Base-by-base conservation (phyloP, 1,284 basidiomycete species). In the Exobasidium cylindrosporum region DNA sequence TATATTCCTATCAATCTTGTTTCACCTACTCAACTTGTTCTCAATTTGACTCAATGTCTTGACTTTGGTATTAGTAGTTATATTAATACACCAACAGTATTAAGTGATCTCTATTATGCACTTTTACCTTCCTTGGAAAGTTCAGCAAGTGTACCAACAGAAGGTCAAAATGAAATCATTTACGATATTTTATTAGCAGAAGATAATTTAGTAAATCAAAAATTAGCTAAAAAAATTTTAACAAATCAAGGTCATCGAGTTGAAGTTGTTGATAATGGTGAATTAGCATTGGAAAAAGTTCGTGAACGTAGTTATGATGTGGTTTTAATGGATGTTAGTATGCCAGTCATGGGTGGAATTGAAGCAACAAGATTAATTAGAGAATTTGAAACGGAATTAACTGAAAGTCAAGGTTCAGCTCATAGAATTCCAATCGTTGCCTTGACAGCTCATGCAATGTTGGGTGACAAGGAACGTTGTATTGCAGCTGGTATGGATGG, bases 1-100 rank as follows among this genome's bases (percentile, higher is more conserved):
- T 97, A 97, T 79, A 96, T 98, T 67, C 96, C 96, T 1, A 90
- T 97, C 68, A 93, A 97, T 17, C 85, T 99, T n/a, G 85, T 98
- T 45, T 88, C 91, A 6, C 76, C 76, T 0, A 62, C 67, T 75
- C 61, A 58, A 78, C 76, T 67, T 74, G 82, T 71, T 23, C 67
- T 79, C 49, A 78, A 77, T 61, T 60, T 79, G 14, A 79, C 77
- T 4, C 80, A 81, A 88, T 93, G 91, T 79, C 82, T 92, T 49
- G 90, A 93, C 81, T 91, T 92, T 79, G 91, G 90, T 65, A 92
- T 95, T 73, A 89, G 88, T 62, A 89, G 90, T 11, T 91, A 92
- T 78, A 87, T 93, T 74, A 97, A 93, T 13, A 92, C 92, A 1
- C 95, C 95, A 1, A 88, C 92, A 32, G 87, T 87, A 24, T 85